A percentile compares a stretch with the other conserved stretches of the same genome.
Conservation (phyloP, 805 yeast species). For the Candida awuae region DNA sequence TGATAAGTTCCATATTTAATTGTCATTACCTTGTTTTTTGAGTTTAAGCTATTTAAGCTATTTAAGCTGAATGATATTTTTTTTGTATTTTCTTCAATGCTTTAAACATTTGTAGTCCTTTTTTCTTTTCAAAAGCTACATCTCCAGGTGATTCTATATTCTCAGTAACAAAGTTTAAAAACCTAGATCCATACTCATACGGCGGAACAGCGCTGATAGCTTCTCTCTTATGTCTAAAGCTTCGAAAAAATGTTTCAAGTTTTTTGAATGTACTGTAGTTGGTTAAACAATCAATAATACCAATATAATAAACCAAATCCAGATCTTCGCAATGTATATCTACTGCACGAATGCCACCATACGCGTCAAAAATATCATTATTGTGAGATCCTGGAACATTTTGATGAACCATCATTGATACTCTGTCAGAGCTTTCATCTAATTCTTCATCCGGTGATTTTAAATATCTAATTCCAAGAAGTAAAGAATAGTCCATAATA, state of each 20-base stretch:
- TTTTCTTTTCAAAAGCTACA: not conserved
- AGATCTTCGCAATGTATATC: conserved; percentile 52
- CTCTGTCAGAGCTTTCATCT: conserved; percentile 19
- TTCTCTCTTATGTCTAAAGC: conserved; percentile 55
- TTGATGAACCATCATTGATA: conserved; percentile 20
- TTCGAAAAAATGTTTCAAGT: conserved; percentile 80
- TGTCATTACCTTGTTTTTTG: not conserved
- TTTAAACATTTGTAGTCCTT: not conserved
- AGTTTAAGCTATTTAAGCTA: not conserved
- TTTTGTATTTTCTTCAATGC: conserved; percentile 1
- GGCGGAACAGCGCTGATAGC: conserved; percentile 89
- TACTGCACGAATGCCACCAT: conserved; percentile 79
- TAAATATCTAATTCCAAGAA: conserved; percentile 82
- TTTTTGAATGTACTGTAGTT: conserved; percentile 65
- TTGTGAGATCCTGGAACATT: conserved; percentile 5
- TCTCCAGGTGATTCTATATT: conserved; percentile 11
- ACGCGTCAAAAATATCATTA: conserved; percentile 26
- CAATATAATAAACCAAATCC: conserved; percentile 74
- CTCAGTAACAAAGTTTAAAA: conserved; percentile 52
- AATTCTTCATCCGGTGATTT: conserved; percentile 38
- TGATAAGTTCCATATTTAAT: too few species aligned
- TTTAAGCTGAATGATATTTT: conserved; percentile 1
- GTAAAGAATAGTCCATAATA: conserved; percentile 91
- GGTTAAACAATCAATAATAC: conserved; percentile 91
- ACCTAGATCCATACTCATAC: conserved; percentile 80